Percentiles rank a stretch among this genome's conserved stretches.
Conservation (phyloP, 2,329 filamentous ascomycete species). For the Cladosporium sp. region DNA sequence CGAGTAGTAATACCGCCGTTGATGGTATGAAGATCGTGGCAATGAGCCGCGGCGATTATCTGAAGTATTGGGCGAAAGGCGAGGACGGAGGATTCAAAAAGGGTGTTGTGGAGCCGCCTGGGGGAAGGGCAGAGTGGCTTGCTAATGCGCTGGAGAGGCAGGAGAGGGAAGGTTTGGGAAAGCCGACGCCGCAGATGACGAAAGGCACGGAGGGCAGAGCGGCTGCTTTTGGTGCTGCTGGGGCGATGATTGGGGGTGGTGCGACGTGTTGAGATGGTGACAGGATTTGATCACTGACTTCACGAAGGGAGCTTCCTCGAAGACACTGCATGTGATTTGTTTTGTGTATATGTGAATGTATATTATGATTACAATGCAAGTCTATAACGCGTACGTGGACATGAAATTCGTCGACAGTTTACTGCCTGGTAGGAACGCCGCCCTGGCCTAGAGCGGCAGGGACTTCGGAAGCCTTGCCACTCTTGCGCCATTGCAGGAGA, state of each 20-base stretch:
- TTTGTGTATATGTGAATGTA: background rate
- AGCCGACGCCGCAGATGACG: background rate
- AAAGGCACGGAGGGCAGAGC: background rate
- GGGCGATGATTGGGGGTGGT: background rate
- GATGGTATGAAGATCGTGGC: slow-evolving; percentile 24
- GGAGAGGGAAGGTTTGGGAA: slow-evolving; percentile 2
- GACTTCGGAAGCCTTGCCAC: background rate
- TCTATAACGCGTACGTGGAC: background rate
- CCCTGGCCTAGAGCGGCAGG: slow-evolving; percentile 6
- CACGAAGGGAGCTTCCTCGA: no score
- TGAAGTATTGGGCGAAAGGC: slow-evolving; percentile 27
- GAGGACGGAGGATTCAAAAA: slow-evolving; percentile 24
- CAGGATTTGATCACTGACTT: background rate
- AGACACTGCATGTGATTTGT: no score
- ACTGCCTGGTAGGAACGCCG: slow-evolving; percentile 1
- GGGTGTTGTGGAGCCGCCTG: slow-evolving; percentile 22
- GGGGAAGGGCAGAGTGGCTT: slow-evolving; percentile 25
- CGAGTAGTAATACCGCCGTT: slow-evolving; percentile 8
- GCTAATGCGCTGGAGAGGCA: slow-evolving; percentile 16
- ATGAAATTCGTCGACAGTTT: background rate
- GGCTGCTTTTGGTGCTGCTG: background rate
- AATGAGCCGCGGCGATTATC: slow-evolving; percentile 27
- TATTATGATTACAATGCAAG: slow-evolving; percentile 11
- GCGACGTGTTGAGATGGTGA: background rate
- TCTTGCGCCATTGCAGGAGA: slow-evolving; percentile 27